Evolutionary conservation across 345 rosid species (phyloP), one percentile per base, ranked within the genome.

Genomic region (Limnanthes douglasii): DNA sequence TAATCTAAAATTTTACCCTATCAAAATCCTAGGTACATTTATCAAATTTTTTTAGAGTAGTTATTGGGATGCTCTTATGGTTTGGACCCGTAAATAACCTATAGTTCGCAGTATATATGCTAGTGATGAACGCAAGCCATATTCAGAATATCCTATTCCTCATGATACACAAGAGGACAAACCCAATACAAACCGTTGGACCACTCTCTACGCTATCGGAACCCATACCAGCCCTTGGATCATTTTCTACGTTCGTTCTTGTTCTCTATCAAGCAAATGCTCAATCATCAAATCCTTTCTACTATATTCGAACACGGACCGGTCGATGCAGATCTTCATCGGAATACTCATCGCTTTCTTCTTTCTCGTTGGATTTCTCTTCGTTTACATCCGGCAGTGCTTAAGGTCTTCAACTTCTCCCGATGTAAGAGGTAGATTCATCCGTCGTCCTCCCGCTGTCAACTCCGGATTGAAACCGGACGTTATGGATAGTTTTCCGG

Each of bases 401-500:
- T 2, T 11, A 26, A 8, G n/a, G n/a, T n/a, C n/a, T n/a, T n/a
- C 30, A 26, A 8, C 30, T 4, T 3, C 8, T 26, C 30, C 30
- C 2, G 30, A 26, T n/a, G n/a, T n/a, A n/a, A n/a, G n/a, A 26
- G 4, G 10, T 26, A 9, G 2, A 9, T 26, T 11, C 10, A 7
- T 9, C 4, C 10, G 30, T 26, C 30, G 2, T 11, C 30, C 30
- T 14, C 26, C 4, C 26, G 33, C 16, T 28, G 4, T 18, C 32
- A 37, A n/a, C n/a, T n/a, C n/a, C 8, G 75, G 80, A 7, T 52
- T 72, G 11, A 68, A 72, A 22, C 21, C 38, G 0, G 21, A 45
- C 3, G 59, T 61, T 22, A 39, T 72, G 34, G 53, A 59, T 34
- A 53, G 46, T 3, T 72, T 72, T 12, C 80, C 75, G 1, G 24